phyloP scores from a whole-genome alignment of 345 rosid species.

The Brassica juncea region DNA sequence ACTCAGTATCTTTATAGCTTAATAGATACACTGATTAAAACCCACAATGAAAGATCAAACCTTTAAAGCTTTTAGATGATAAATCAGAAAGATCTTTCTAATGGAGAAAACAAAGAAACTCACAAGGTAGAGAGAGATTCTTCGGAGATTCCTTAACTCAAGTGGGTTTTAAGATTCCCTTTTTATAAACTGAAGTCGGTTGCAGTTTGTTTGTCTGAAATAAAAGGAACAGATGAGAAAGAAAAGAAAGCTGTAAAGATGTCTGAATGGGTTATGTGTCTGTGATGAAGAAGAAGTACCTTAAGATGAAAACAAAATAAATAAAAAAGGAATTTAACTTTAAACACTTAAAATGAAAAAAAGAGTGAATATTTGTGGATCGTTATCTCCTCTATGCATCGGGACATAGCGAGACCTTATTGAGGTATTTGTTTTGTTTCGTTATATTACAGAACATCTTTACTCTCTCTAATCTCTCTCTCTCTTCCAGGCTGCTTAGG shows the following conservation, averaged over 20 bases:
- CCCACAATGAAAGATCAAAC: slow-evolving; percentile 4
- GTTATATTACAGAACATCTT: slow-evolving; percentile 4
- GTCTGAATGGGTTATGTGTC: slow-evolving; percentile 27
- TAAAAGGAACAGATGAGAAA: slow-evolving; percentile 39
- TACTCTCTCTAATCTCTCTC: slow-evolving; percentile 18
- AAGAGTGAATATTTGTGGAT: slow-evolving; percentile 28
- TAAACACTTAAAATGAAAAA: background rate
- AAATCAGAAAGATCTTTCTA: background rate
- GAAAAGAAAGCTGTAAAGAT: slow-evolving; percentile 26
- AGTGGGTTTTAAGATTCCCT: slow-evolving; percentile 3
- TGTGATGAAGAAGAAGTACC: slow-evolving; percentile 7
- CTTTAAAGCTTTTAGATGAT: slow-evolving; percentile 21
- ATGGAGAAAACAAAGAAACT: slow-evolving; percentile 30
- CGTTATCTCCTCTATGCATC: slow-evolving; percentile 33
- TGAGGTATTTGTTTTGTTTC: slow-evolving; percentile 2
- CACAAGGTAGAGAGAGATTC: slow-evolving; percentile 41
- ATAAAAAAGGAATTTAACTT: background rate
- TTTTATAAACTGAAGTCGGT: background rate
- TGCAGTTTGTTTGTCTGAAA: slow-evolving; percentile 35
- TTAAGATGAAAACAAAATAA: slow-evolving; percentile 9
- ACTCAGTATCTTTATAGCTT: slow-evolving; percentile 28
- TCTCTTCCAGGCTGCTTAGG: slow-evolving; percentile 38
- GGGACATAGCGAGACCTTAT: slow-evolving; percentile 23
- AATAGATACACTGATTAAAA: slow-evolving; percentile 19
- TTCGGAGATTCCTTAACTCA: slow-evolving; percentile 42